phyloP scores from a whole-genome alignment of 2,329 filamentous ascomycete species.

The Neocucurbitaria cava region DNA sequence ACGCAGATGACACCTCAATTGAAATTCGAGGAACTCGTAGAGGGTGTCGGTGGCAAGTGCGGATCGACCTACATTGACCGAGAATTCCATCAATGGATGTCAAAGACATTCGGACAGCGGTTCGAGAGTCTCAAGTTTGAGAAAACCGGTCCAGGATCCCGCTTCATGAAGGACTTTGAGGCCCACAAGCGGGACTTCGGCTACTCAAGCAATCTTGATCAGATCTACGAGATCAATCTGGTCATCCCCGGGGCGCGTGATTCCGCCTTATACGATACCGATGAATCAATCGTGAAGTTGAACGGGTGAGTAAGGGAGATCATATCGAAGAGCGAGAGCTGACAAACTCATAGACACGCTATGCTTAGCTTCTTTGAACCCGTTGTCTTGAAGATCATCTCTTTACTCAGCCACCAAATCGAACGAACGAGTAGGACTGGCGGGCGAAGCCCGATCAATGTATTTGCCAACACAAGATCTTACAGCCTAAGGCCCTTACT shows the following conservation, averaged over 20 bases:
- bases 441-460: background rate
- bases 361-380: background rate
- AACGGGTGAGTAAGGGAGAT: background rate
- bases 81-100: conserved; percentile 40
- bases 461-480: background rate
- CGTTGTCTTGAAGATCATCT: background rate
- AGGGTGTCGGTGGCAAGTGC: conserved; percentile 36
- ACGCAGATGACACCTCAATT: conserved; percentile 23
- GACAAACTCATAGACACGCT: background rate
- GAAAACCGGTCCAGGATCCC: conserved; percentile 37
- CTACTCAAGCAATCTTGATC: background rate
- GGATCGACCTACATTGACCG: conserved; percentile 46
- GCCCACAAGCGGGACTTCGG: conserved; percentile 39
- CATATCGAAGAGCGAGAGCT: background rate
- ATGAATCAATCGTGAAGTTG: background rate
- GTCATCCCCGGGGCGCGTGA: background rate
- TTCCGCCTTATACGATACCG: background rate
- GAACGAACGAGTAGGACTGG: background rate
- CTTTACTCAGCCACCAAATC: background rate
- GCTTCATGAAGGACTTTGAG: conserved; percentile 48
- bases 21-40: conserved; percentile 18
- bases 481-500: background rate
- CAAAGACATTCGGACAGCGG: conserved; percentile 30
- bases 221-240: background rate
- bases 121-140: conserved; percentile 33